Percentiles rank a stretch among this genome's conserved stretches.
phyloP scores from a whole-genome alignment of 495 filamentous ascomycete species.

The Chaetomium cochliodes region DNA sequence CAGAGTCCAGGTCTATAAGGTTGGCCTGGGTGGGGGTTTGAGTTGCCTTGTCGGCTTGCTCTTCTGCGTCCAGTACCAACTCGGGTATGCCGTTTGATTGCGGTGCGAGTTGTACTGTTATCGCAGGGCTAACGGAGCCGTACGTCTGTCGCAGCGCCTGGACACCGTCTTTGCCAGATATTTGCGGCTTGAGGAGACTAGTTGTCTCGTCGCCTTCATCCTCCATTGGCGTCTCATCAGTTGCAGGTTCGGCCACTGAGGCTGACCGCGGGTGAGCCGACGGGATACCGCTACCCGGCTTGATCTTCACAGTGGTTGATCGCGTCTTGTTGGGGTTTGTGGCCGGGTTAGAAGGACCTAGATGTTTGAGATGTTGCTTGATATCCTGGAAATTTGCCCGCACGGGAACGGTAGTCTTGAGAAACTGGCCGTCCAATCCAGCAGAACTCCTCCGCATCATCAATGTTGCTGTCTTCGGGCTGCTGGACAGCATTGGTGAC shows the following conservation, averaged over 20 bases:
- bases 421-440: slow-evolving; percentile 45
- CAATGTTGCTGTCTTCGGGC: slow-evolving; percentile 49
- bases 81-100: slow-evolving; percentile 25
- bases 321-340: slow-evolving; percentile 77
- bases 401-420: slow-evolving; percentile 43
- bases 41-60: slow-evolving; percentile 28
- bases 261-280: slow-evolving; percentile 29
- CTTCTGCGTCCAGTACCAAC: slow-evolving; percentile 25
- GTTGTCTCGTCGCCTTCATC: slow-evolving; percentile 45
- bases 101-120: slow-evolving; percentile 36
- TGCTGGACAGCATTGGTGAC: slow-evolving; percentile 32
- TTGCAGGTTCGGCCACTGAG: slow-evolving; percentile 25
- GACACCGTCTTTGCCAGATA: slow-evolving; percentile 63
- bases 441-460: slow-evolving; percentile 57
- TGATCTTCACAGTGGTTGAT: slow-evolving; percentile 90
- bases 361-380: slow-evolving; percentile 78
- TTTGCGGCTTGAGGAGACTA: slow-evolving; percentile 39
- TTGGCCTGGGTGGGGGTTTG: slow-evolving; percentile 30
- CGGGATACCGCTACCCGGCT: slow-evolving; percentile 50
- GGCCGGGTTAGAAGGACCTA: slow-evolving; percentile 90
- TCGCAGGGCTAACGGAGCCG: slow-evolving; percentile 51
- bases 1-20: background rate
- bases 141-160: slow-evolving; percentile 66
- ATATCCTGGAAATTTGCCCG: slow-evolving; percentile 63
- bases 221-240: slow-evolving; percentile 24